These are phyloP conservation scores for Quercus wislizeni DNA, from an alignment of 306 rosid genomes.

Conservation along the genomic window DNA sequence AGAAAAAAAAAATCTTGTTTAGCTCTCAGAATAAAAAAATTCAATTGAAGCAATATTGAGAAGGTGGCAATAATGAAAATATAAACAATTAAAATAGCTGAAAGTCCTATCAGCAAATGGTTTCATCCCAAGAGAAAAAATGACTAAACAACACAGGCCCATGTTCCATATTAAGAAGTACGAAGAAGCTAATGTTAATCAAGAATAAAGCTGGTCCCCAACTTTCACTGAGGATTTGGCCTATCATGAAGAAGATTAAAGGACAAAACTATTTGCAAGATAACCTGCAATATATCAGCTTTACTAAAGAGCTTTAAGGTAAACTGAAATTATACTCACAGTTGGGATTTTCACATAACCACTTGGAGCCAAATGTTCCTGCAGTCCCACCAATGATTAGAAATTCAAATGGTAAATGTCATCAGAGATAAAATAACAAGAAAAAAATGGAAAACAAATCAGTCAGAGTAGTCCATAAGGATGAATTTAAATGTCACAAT, in stretches of 20 bases:
- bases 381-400: constrained; percentile 23
- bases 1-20: background rate
- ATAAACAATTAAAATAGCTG: background rate
- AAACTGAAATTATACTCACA: constrained; percentile 44
- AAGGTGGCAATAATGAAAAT: background rate
- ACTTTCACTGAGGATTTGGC: background rate
- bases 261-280: background rate
- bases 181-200: background rate
- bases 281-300: constrained; percentile 1
- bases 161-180: background rate
- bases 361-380: constrained; percentile 79
- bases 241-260: background rate
- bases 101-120: constrained; percentile 4
- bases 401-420: background rate
- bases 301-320: constrained; percentile 2
- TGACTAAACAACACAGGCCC: constrained; percentile 1
- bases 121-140: background rate
- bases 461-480: background rate
- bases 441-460: background rate
- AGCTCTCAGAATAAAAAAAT: background rate
- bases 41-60: background rate
- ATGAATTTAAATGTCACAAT: constrained; percentile 7
- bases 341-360: constrained; percentile 79
- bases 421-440: background rate
- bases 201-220: background rate